A percentile compares a stretch with the other conserved stretches of the same genome.
Conservation (phyloP, 225 moss, liverwort and hornwort species). For the Sphagnum tenellum region DNA sequence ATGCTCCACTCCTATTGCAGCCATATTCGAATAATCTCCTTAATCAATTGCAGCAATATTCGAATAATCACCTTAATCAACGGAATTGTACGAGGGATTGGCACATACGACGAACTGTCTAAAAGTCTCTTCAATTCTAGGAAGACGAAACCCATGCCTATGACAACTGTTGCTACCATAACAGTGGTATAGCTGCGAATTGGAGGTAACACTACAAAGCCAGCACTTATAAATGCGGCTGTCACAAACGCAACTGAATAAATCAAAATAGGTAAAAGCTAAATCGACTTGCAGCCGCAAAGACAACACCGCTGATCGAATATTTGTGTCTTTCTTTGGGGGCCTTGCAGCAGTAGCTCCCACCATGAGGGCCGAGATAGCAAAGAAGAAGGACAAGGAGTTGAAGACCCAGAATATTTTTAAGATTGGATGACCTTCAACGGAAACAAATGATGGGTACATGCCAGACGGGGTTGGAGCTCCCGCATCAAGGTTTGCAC, state of each 20-base stretch:
- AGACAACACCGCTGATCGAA: slow-evolving; percentile 13
- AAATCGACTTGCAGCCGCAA: slow-evolving; percentile 12
- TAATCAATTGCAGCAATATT: too few species aligned
- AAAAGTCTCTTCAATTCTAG: too few species aligned
- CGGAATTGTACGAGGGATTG: too few species aligned
- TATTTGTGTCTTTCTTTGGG: slow-evolving; percentile 7
- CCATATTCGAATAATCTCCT: too few species aligned
- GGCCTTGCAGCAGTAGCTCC: slow-evolving; percentile 12
- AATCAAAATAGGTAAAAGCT: slow-evolving; percentile 12
- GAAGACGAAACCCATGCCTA: too few species aligned
- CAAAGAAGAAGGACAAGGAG: slow-evolving; percentile 29
- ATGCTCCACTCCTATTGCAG: too few species aligned
- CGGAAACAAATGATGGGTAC: slow-evolving; percentile 12
- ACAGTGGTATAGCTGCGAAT: too few species aligned
- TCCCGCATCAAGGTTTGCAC: slow-evolving; percentile 7
- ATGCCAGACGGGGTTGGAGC: slow-evolving; percentile 6
- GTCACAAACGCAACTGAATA: slow-evolving; percentile 18
- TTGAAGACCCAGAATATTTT: slow-evolving; percentile 31
- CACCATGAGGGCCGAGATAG: slow-evolving; percentile 21
- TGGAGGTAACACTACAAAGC: too few species aligned
- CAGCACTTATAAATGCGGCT: slow-evolving; percentile 23
- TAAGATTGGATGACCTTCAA: slow-evolving; percentile 19
- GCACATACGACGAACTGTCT: too few species aligned
- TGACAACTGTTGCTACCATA: too few species aligned
- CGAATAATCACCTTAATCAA: too few species aligned